These are phyloP conservation scores for Exserohilum turcica DNA, from an alignment of 2,329 filamentous ascomycete species.

Conservation along the genomic window DNA sequence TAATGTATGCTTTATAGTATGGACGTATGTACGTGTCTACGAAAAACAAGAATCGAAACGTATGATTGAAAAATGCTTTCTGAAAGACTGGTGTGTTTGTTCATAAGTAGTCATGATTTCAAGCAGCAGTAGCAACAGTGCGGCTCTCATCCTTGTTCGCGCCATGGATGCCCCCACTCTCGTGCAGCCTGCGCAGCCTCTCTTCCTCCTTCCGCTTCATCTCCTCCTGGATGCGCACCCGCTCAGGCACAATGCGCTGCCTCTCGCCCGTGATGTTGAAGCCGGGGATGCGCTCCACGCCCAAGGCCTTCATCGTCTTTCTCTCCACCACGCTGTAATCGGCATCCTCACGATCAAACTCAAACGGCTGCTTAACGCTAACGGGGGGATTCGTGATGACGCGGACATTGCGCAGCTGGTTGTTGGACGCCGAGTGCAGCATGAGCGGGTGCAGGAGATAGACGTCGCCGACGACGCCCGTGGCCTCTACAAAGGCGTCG, in stretches of 20 bases:
- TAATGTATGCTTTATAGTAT: too few species aligned
- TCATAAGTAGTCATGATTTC: background rate
- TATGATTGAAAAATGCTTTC: background rate
- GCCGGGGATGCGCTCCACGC: conserved; percentile 53
- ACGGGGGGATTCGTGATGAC: conserved; percentile 64
- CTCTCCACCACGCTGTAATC: conserved; percentile 62
- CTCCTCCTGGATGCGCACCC: conserved; percentile 54
- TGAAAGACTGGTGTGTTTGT: too few species aligned
- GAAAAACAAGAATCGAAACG: too few species aligned
- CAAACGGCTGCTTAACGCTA: conserved; percentile 57
- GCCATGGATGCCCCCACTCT: conserved; percentile 17
- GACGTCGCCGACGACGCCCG: conserved; percentile 61
- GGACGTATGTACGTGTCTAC: too few species aligned
- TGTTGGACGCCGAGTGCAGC: conserved; percentile 61
- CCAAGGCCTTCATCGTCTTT: conserved; percentile 59
- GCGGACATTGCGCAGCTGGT: conserved; percentile 54
- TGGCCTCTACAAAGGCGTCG: conserved; percentile 59
- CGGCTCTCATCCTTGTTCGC: background rate
- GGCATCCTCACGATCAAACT: conserved; percentile 57
- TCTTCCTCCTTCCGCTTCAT: conserved; percentile 58
- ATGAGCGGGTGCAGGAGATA: conserved; percentile 66
- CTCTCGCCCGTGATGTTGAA: conserved; percentile 60
- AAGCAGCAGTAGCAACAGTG: conserved; percentile 5
- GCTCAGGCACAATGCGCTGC: conserved; percentile 58
- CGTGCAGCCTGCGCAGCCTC: conserved; percentile 49